Conservation (phyloP, 2,329 filamentous ascomycete species). For the Phialophora expanda region DNA sequence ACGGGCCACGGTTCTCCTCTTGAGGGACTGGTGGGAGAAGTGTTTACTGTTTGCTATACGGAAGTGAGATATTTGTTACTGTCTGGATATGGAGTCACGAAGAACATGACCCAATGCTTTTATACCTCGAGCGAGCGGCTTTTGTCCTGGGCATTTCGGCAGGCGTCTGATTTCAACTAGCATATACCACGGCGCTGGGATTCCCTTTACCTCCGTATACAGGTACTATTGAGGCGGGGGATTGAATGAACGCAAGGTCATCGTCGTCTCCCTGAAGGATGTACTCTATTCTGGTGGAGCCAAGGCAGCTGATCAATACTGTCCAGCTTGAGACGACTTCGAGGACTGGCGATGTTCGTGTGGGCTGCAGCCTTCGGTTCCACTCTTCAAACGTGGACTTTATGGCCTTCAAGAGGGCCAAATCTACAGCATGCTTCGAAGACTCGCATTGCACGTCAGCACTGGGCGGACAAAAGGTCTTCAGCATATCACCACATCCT, state of each 20-base stretch:
- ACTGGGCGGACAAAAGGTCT: not conserved
- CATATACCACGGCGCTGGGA: conserved; percentile 7
- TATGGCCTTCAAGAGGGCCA: not conserved
- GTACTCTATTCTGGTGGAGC: not conserved
- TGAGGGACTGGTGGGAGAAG: conserved; percentile 65
- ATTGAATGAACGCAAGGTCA: not conserved
- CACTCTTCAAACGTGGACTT: not conserved
- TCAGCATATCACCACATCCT: not conserved
- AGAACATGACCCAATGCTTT: conserved; percentile 2
- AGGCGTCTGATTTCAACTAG: not conserved
- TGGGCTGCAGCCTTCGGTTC: not conserved
- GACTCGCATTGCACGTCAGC: not conserved
- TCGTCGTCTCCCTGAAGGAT: not conserved
- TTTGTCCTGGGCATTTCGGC: not conserved
- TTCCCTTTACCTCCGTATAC: not conserved
- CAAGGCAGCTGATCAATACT: not conserved
- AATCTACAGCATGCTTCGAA: not conserved
- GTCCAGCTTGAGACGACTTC: not conserved
- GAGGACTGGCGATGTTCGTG: not conserved
- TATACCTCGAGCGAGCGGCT: not conserved
- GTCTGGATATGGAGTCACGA: conserved; percentile 3
- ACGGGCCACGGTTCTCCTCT: conserved; percentile 62
- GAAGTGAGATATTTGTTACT: conserved; percentile 23
- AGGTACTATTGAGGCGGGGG: not conserved
- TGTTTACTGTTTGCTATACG: conserved; percentile 56